These are phyloP conservation scores for Meira nashicola DNA, from an alignment of 1,284 basidiomycete species.

Conservation along the genomic window DNA sequence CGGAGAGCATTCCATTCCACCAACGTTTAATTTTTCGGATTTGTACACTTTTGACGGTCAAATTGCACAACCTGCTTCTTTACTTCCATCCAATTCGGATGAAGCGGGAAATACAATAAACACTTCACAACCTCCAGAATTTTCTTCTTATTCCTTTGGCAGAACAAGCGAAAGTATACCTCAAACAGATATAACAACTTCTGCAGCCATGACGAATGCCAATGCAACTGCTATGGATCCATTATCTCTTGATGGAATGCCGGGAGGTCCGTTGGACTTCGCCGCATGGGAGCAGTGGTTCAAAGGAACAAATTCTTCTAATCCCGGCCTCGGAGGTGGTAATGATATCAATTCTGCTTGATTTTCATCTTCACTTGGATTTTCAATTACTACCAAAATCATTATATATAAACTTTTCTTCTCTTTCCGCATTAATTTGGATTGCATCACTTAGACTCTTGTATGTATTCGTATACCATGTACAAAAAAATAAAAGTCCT, in stretches of 20 bases:
- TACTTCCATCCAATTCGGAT: neutral
- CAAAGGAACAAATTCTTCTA: neutral
- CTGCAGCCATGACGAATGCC: neutral
- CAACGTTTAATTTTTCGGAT: neutral
- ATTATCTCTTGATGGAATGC: slow-evolving; percentile 28
- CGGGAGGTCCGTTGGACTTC: slow-evolving; percentile 31
- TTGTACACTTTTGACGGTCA: slow-evolving; percentile 13
- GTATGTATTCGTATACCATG: no score
- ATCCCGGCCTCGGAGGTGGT: neutral
- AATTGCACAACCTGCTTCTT: neutral
- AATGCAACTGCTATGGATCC: slow-evolving; percentile 16
- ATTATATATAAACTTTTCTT: no score
- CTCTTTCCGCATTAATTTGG: no score
- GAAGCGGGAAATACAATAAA: neutral
- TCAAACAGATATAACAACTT: neutral
- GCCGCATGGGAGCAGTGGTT: slow-evolving; percentile 35
- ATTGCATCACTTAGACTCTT: no score
- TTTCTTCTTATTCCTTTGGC: neutral
- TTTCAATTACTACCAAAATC: no score
- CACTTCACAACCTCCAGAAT: neutral
- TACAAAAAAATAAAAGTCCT: no score
- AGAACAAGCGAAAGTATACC: neutral
- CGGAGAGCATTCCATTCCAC: neutral
- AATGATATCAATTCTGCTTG: no score
- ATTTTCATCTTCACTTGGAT: no score